These are phyloP conservation scores for Stromatinia cepivora DNA, from an alignment of 2,329 filamentous ascomycete species.

Conservation along the genomic window DNA sequence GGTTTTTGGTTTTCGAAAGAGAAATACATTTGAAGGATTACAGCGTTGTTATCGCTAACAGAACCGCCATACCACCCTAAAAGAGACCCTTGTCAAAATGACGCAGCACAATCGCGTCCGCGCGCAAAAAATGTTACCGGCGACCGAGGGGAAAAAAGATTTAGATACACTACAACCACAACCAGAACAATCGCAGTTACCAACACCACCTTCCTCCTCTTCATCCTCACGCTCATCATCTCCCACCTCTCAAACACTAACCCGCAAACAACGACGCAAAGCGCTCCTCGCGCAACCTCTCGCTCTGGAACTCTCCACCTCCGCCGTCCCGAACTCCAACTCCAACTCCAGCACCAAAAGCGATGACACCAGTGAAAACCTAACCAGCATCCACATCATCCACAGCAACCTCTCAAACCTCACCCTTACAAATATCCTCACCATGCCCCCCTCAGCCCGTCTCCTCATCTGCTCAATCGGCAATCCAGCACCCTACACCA, in stretches of 20 bases:
- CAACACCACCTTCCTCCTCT: neutral
- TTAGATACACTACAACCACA: neutral
- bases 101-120: conserved; percentile 6
- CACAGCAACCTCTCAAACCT: neutral
- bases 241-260: neutral
- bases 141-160: neutral
- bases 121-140: conserved; percentile 4
- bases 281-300: neutral
- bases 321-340: neutral
- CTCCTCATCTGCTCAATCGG: conserved; percentile 86
- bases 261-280: neutral
- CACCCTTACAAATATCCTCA: neutral
- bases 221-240: neutral
- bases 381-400: neutral
- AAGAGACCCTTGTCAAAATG: conserved; percentile 1
- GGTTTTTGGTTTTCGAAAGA: neutral
- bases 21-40: neutral
- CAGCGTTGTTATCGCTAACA: neutral
- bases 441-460: conserved; percentile 42
- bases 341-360: neutral
- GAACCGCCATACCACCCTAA: neutral
- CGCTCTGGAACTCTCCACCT: neutral
- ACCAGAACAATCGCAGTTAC: neutral
- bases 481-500: conserved; percentile 73
- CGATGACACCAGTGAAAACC: neutral